These are phyloP conservation scores for Pestalotiopsis sp. DNA, from an alignment of 2,329 filamentous ascomycete species.

Conservation along the genomic window DNA sequence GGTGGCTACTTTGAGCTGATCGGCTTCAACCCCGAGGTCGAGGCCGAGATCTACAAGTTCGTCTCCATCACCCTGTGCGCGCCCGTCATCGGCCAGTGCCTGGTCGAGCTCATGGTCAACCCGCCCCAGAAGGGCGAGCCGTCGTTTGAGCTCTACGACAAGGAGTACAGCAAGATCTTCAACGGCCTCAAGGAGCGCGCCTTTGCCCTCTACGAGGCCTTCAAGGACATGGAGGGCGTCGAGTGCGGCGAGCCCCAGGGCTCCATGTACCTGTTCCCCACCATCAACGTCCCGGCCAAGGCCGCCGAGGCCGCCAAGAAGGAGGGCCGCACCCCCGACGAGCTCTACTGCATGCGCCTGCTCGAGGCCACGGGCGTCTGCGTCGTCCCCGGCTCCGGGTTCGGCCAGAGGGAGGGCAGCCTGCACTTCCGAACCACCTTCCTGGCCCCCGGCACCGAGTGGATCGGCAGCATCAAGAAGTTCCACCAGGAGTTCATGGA, in stretches of 20 bases:
- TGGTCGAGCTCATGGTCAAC: constrained; percentile 98
- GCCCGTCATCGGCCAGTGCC: constrained; percentile 92
- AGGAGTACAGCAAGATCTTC: constrained; percentile 85
- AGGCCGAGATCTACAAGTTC: constrained; percentile 97
- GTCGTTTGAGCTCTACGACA: constrained; percentile 79
- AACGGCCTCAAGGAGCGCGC: constrained; percentile 79
- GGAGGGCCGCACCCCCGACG: constrained; percentile 78
- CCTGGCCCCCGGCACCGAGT: constrained; percentile 92
- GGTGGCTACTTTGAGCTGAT: constrained; percentile 97
- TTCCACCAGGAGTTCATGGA: constrained; percentile 94
- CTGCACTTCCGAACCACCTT: constrained; percentile 97
- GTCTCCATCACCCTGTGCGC: constrained; percentile 96
- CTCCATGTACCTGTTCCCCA: constrained; percentile 98
- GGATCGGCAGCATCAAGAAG: constrained; percentile 83
- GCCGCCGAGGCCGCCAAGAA: constrained; percentile 75
- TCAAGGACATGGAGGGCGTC: constrained; percentile 94
- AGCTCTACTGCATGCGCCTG: constrained; percentile 91
- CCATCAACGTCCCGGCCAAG: constrained; percentile 77
- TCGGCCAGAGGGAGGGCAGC: constrained; percentile 90
- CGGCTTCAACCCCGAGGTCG: constrained; percentile 83
- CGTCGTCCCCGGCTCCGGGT: constrained; percentile 88
- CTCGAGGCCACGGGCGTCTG: constrained; percentile 95
- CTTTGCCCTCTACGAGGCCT: constrained; percentile 84
- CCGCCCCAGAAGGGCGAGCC: constrained; percentile 83
- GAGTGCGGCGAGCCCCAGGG: constrained; percentile 89